These are phyloP conservation scores for Dentipellis fragilis DNA, from an alignment of 768 basidiomycete genomes.

Conservation along the genomic window DNA sequence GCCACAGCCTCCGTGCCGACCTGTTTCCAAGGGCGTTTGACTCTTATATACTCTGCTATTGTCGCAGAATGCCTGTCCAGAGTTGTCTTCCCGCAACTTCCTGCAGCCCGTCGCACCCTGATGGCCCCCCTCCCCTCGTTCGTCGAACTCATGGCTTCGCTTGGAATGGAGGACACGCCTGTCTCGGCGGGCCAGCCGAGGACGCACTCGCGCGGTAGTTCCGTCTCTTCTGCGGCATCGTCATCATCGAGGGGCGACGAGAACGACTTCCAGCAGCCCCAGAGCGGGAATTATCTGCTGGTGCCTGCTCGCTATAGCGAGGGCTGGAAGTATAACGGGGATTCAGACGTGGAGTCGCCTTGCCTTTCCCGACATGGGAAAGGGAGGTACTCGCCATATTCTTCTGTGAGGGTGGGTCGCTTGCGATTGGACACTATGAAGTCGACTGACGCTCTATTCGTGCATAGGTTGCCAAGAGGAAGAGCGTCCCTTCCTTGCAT, in stretches of 20 bases:
- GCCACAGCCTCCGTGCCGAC: conserved; percentile 6
- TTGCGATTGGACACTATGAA: not conserved
- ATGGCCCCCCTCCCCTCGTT: conserved; percentile 80
- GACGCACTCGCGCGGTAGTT: conserved; percentile 20
- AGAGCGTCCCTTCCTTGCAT: conserved; percentile 18
- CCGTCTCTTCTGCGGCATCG: conserved; percentile 34
- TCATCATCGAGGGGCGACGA: conserved; percentile 20
- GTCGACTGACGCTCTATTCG: conserved; percentile 1
- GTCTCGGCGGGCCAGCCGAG: conserved; percentile 10
- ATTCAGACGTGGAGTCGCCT: conserved; percentile 15
- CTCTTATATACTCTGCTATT: conserved; percentile 11
- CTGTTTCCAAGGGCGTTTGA: conserved; percentile 11
- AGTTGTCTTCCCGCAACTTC: conserved; percentile 10
- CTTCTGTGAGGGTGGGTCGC: conserved; percentile 19
- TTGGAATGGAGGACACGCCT: conserved; percentile 45
- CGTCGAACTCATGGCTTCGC: conserved; percentile 76
- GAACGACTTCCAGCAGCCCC: conserved; percentile 2
- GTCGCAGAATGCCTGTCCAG: not conserved
- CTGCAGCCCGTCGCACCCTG: conserved; percentile 14
- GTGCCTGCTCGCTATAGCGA: conserved; percentile 17
- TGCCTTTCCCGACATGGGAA: conserved; percentile 15
- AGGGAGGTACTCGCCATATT: conserved; percentile 24
- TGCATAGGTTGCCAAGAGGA: conserved; percentile 19
- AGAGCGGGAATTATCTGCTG: conserved; percentile 15
- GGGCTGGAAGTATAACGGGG: conserved; percentile 12